Evolutionary conservation across 2,329 filamentous ascomycete species (phyloP).

Genomic region (Claviceps humidiphila): DNA sequence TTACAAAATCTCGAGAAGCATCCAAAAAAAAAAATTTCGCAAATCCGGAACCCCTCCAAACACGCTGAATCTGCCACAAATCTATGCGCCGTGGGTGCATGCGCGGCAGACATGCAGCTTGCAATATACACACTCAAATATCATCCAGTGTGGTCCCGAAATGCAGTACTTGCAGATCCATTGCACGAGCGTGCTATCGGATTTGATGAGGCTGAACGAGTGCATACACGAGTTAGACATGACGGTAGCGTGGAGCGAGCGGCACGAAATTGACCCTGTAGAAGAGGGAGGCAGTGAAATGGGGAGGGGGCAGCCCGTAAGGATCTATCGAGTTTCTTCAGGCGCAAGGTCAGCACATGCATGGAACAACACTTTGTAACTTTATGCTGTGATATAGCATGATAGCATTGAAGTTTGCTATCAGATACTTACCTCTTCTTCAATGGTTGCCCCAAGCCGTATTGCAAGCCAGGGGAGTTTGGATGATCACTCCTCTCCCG

Average conservation of each 20-base stretch:
- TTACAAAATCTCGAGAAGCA: no score
- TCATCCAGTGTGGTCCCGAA: slow-evolving; percentile 52
- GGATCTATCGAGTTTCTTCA: neutral
- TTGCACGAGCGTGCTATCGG: slow-evolving; percentile 49
- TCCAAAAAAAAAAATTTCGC: no score
- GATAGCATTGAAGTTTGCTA: no score
- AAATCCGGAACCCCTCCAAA: neutral
- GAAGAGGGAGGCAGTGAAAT: neutral
- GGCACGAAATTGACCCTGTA: neutral
- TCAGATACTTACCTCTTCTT: neutral
- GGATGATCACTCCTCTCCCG: no score
- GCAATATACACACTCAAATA: slow-evolving; percentile 58
- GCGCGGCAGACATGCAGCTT: slow-evolving; percentile 50
- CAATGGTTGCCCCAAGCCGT: no score
- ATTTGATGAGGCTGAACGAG: slow-evolving; percentile 53
- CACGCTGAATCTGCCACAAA: neutral
- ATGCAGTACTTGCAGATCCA: slow-evolving; percentile 54
- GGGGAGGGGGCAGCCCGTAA: neutral
- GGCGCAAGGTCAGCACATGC: neutral
- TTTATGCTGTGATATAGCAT: neutral
- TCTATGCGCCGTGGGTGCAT: slow-evolving; percentile 32
- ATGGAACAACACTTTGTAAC: neutral
- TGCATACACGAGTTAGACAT: slow-evolving; percentile 47
- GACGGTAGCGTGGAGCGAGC: slow-evolving; percentile 10
- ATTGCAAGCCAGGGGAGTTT: no score